Percentiles rank a stretch among this genome's conserved stretches.
Conservation (phyloP, 371 early-diverging fungal species). For the Apophysomyces sp. region DNA sequence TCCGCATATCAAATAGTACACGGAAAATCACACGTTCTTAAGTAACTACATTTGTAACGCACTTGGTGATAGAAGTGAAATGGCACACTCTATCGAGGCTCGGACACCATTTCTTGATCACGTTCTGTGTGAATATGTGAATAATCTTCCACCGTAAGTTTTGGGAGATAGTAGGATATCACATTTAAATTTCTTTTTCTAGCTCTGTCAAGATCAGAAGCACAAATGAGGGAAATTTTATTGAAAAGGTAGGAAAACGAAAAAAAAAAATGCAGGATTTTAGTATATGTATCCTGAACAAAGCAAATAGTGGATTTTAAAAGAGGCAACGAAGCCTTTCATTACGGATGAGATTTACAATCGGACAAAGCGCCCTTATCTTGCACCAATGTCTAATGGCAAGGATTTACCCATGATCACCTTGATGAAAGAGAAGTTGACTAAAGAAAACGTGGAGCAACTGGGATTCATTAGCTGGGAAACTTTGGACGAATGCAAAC, state of each 20-base stretch:
- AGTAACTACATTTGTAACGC: slow-evolving; percentile 18
- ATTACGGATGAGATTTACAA: slow-evolving; percentile 22
- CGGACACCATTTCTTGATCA: slow-evolving; percentile 27
- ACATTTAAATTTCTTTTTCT: neutral
- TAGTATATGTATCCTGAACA: too few species aligned
- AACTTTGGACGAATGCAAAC: neutral
- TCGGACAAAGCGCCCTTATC: slow-evolving; percentile 21
- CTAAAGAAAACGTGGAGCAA: slow-evolving; percentile 7
- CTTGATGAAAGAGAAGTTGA: slow-evolving; percentile 9
- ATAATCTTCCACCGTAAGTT: slow-evolving; percentile 18
- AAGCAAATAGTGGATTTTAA: slow-evolving; percentile 20
- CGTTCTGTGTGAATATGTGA: slow-evolving; percentile 20
- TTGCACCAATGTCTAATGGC: slow-evolving; percentile 17
- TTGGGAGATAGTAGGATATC: neutral
- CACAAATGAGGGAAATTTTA: slow-evolving; percentile 10
- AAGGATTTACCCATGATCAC: neutral
- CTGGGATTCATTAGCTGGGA: slow-evolving; percentile 16
- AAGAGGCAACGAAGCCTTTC: slow-evolving; percentile 21
- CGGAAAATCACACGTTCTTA: slow-evolving; percentile 19
- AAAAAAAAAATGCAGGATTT: too few species aligned
- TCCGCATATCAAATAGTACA: slow-evolving; percentile 8
- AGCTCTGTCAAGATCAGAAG: slow-evolving; percentile 18
- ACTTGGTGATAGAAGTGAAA: slow-evolving; percentile 26
- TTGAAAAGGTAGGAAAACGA: slow-evolving; percentile 10
- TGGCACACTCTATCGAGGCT: slow-evolving; percentile 28